A percentile compares a stretch with the other conserved stretches of the same genome.
These are phyloP conservation scores for Pseudogymnoascus sp. DNA, from an alignment of 2,329 filamentous ascomycete genomes.

Conservation along the genomic window DNA sequence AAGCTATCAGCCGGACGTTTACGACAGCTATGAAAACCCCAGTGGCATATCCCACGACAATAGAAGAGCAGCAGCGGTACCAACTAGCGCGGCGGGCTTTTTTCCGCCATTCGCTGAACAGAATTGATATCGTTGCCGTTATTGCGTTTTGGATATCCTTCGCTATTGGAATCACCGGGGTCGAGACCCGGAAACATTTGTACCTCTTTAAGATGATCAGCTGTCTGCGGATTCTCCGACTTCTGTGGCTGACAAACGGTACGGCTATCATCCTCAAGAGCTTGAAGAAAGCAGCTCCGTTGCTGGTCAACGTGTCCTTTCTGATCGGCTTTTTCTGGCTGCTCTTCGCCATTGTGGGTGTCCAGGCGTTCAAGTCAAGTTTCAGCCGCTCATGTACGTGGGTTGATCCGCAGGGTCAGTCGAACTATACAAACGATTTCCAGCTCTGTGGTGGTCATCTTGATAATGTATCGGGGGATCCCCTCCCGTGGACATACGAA, in stretches of 20 bases:
- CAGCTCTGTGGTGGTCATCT: slow-evolving; percentile 85
- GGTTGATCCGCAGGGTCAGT: slow-evolving; percentile 55
- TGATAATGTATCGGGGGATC: slow-evolving; percentile 46
- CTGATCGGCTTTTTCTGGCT: slow-evolving; percentile 97
- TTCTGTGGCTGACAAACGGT: slow-evolving; percentile 87
- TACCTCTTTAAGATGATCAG: slow-evolving; percentile 96
- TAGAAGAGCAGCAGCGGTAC: slow-evolving; percentile 70
- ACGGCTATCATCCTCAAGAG: slow-evolving; percentile 92
- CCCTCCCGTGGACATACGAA: slow-evolving; percentile 59
- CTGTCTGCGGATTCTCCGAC: slow-evolving; percentile 81
- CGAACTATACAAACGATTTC: slow-evolving; percentile 54
- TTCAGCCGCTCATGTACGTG: slow-evolving; percentile 70
- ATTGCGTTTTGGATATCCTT: slow-evolving; percentile 95
- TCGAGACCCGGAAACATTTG: slow-evolving; percentile 63
- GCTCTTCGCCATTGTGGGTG: slow-evolving; percentile 89
- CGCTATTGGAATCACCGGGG: slow-evolving; percentile 56
- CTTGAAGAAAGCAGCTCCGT: slow-evolving; percentile 87
- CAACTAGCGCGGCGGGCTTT: slow-evolving; percentile 88
- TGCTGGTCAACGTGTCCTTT: slow-evolving; percentile 88
- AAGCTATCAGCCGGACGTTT: slow-evolving; percentile 62
- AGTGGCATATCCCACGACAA: slow-evolving; percentile 47
- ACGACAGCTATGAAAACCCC: slow-evolving; percentile 56
- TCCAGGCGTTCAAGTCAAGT: slow-evolving; percentile 91
- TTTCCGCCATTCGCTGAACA: slow-evolving; percentile 88
- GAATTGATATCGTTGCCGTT: slow-evolving; percentile 88